Conservation (phyloP, 768 basidiomycete genomes). For the Gymnopilus junonius region DNA sequence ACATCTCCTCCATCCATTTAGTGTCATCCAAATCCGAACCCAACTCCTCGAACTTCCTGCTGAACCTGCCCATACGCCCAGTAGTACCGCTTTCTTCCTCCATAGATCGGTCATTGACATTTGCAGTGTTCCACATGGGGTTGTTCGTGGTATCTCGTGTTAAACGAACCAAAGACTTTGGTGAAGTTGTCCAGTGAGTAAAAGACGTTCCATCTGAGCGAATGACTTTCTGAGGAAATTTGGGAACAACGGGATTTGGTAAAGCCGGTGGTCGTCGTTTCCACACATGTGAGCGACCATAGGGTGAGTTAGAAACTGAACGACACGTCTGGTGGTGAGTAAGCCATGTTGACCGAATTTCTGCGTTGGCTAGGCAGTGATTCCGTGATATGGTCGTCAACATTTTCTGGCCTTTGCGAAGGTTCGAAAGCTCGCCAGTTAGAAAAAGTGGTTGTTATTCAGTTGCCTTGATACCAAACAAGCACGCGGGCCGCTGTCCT, state of each 20-base stretch:
- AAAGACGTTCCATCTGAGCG: constrained; percentile 90
- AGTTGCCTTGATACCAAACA: constrained; percentile 3
- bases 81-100: constrained; percentile 75
- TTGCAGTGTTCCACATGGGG: constrained; percentile 80
- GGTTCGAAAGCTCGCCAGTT: background rate
- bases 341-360: constrained; percentile 7
- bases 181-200: constrained; percentile 88
- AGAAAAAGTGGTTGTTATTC: constrained; percentile 16
- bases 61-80: constrained; percentile 84
- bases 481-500: background rate
- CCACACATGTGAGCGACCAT: constrained; percentile 85
- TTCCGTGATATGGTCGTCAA: constrained; percentile 17
- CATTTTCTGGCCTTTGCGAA: background rate
- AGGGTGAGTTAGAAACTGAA: constrained; percentile 71
- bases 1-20: constrained; percentile 32
- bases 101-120: constrained; percentile 51
- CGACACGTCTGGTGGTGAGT: constrained; percentile 18
- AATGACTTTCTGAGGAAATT: constrained; percentile 84
- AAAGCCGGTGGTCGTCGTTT: constrained; percentile 67
- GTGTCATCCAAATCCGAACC: constrained; percentile 27
- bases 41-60: constrained; percentile 61
- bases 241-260: constrained; percentile 84
- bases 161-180: constrained; percentile 73
- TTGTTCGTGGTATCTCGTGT: constrained; percentile 91
- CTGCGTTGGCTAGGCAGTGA: constrained; percentile 4